A percentile compares a stretch with the other conserved stretches of the same genome.
Evolutionary conservation across 140 eudicot genomes (phyloP).

Genomic region (Flaveria floridana): DNA sequence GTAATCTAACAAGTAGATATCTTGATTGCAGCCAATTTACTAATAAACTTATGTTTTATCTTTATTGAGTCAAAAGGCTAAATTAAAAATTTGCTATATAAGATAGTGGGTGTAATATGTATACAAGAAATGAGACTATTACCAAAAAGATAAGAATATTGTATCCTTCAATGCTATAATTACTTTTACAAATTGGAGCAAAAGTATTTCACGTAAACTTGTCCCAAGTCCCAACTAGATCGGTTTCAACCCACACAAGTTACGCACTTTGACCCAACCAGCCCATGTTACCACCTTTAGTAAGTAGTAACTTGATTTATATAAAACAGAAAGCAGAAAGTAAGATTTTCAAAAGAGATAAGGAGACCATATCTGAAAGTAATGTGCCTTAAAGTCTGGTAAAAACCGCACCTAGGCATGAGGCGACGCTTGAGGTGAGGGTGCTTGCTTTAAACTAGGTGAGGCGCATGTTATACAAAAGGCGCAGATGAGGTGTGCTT

Average conservation of each 20-base stretch:
- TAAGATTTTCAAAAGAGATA: neutral
- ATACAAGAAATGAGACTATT: neutral
- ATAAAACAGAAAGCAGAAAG: neutral
- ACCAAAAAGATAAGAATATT: neutral
- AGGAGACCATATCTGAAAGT: neutral
- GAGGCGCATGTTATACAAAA: neutral
- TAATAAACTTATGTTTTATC: conserved; percentile 1
- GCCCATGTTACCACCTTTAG: neutral
- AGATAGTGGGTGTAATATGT: neutral
- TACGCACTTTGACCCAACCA: too few species aligned
- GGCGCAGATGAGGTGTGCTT: neutral
- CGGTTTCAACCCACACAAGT: neutral
- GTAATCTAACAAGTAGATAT: neutral
- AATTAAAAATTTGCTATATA: neutral
- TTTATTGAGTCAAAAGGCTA: neutral
- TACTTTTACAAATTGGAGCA: neutral
- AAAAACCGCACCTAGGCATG: too few species aligned
- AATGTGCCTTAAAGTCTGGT: neutral
- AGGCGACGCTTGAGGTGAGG: too few species aligned
- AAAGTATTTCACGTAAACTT: neutral
- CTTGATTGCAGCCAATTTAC: neutral
- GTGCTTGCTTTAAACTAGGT: too few species aligned
- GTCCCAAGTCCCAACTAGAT: neutral
- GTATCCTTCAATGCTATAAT: neutral
- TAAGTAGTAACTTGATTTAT: neutral